Conservation (phyloP, 768 basidiomycete genomes). For the Amanita pallidorosea region DNA sequence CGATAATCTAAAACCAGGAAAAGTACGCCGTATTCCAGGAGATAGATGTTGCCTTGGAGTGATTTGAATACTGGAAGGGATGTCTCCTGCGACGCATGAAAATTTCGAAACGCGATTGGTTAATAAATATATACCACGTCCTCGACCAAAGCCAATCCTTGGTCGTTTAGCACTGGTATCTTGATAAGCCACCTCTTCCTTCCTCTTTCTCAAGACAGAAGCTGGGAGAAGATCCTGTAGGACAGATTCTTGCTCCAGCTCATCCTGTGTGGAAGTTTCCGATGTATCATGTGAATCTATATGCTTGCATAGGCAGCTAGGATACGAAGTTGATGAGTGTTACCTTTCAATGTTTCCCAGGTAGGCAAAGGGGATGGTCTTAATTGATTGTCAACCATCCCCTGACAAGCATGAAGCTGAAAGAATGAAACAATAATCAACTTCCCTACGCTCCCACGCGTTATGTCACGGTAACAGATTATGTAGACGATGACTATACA, state of each 20-base stretch:
- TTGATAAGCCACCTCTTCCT: neutral
- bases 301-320: neutral
- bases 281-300: neutral
- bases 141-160: neutral
- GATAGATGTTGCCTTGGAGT: neutral
- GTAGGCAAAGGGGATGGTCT: conserved; percentile 2
- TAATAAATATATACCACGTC: neutral
- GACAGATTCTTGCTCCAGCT: neutral
- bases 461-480: neutral
- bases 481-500: neutral
- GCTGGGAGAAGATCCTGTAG: neutral
- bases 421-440: neutral
- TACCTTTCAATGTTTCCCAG: conserved; percentile 7
- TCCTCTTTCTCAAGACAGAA: neutral
- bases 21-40: conserved; percentile 1
- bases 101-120: neutral
- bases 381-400: neutral
- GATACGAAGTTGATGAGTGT: neutral
- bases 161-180: neutral
- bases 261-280: neutral
- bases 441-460: neutral
- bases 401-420: neutral
- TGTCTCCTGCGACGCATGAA: neutral
- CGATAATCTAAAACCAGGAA: neutral
- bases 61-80: conserved; percentile 1